Evolutionary conservation across 2,329 filamentous ascomycete genomes (phyloP).

Genomic region (Fusarium sp.): DNA sequence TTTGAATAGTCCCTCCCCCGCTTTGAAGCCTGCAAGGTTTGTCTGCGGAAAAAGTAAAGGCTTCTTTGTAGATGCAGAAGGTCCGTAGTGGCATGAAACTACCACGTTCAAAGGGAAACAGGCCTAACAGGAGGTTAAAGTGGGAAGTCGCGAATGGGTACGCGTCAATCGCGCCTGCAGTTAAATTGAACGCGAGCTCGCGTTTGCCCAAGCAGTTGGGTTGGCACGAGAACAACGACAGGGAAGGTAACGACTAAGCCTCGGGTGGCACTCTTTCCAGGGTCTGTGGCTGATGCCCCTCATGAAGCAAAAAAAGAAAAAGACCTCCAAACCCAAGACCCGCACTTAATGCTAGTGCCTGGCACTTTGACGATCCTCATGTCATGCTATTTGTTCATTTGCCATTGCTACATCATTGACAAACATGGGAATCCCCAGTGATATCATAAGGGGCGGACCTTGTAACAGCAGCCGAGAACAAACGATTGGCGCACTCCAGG

Average conservation of each 20-base stretch:
- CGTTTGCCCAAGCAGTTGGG: slow-evolving; percentile 11
- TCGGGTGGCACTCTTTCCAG: slow-evolving; percentile 10
- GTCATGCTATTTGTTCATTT: slow-evolving; percentile 39
- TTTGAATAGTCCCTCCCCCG: background rate
- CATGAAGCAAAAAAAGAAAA: background rate
- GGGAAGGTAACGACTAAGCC: slow-evolving; percentile 29
- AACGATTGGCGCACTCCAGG: slow-evolving; percentile 16
- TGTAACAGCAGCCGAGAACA: slow-evolving; percentile 20
- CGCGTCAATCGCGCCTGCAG: slow-evolving; percentile 51
- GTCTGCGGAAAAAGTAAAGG: slow-evolving; percentile 12
- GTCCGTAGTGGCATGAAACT: slow-evolving; percentile 38
- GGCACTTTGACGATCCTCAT: slow-evolving; percentile 29
- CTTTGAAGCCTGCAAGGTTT: background rate
- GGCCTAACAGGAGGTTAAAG: slow-evolving; percentile 19
- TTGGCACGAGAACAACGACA: slow-evolving; percentile 1
- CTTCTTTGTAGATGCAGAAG: slow-evolving; percentile 15
- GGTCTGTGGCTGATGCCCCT: slow-evolving; percentile 37
- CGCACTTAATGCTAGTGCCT: slow-evolving; percentile 41
- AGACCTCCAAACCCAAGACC: slow-evolving; percentile 5
- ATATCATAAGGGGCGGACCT: slow-evolving; percentile 35
- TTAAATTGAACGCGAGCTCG: slow-evolving; percentile 26
- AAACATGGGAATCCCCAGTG: slow-evolving; percentile 42
- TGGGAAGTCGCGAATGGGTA: slow-evolving; percentile 46
- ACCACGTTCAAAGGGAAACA: slow-evolving; percentile 33
- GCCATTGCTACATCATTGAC: slow-evolving; percentile 19